Evolutionary conservation across 768 basidiomycete species (phyloP).

Genomic region (Galerina marginata): DNA sequence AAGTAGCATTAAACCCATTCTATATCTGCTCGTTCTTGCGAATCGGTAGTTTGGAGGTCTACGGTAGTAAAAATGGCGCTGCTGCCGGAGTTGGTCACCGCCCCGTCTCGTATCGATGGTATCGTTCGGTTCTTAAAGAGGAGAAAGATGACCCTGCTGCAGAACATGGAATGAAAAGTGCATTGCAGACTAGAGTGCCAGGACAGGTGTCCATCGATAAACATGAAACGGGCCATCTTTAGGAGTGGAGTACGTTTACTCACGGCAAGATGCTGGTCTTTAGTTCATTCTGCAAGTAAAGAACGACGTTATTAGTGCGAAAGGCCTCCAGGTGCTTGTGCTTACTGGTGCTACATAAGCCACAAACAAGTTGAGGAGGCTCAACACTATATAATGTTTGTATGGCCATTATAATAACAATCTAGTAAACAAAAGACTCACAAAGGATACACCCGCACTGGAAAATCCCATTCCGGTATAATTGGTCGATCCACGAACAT

Average conservation of each 20-base stretch:
- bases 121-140: not conserved
- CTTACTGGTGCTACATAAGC: not conserved
- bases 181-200: conserved; percentile 1
- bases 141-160: conserved; percentile 4
- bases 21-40: too few relatives aligned
- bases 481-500: not conserved
- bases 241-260: too few relatives aligned
- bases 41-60: too few relatives aligned
- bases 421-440: not conserved
- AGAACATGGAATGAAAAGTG: conserved; percentile 8
- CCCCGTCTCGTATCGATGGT: not conserved
- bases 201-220: not conserved
- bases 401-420: not conserved
- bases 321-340: not conserved
- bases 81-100: too few relatives aligned
- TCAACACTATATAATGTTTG: not conserved
- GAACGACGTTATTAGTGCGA: not conserved
- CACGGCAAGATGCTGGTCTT: conserved; percentile 5
- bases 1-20: too few relatives aligned
- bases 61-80: too few relatives aligned
- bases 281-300: not conserved
- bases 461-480: conserved; percentile 8
- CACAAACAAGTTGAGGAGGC: conserved; percentile 1
- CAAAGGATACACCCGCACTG: conserved; percentile 1
- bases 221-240: not conserved